Base-by-base conservation (phyloP, 1,284 basidiomycete genomes). In the Neolentinus lepideus region DNA sequence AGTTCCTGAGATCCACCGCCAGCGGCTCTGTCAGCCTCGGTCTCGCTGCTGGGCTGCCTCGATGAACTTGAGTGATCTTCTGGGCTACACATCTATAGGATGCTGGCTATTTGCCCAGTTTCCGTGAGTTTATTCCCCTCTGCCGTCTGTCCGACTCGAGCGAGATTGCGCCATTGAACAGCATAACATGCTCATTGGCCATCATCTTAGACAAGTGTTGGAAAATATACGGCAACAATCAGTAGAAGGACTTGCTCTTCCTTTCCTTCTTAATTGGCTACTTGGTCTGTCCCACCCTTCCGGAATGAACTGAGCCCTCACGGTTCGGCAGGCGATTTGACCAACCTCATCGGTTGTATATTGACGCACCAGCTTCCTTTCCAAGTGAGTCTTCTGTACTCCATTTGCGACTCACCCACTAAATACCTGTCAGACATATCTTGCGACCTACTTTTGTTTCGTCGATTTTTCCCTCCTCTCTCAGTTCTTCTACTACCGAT, bases 361-460 rank as follows among this genome's bases (percentile, higher is more conserved):
- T 76, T 98, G 54, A 97, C 94, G 1, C 79, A 88, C 63, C 94
- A 97, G 66, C 79, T 97, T n/a, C 92, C 92, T 12, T 97, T 98
- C 70, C 94, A 95, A 72, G 92, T 91, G 67, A 63, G 80, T 66
- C n/a, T 9, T 22, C 8, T 26, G n/a, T 21, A 31, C 38, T 11
- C 26, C 14, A 22, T 33, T 55, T 53, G 33, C 11, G 27, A 29
- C 19, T 61, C 11, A 50, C 45, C 56, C 47, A 52, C 58, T 57
- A 51, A 56, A 54, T 54, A 52, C 54, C 59, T 52, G 56, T 26
- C 63, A 97, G 90, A 96, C 84, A 43, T 92, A 84, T 66, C 88
- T 97, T 51, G 93, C 94, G 2, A 78, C 79, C 0, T 96, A 96
- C 69, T 97, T 96, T 66, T 89, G 90, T 63, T 72, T 80, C 54